Evolutionary conservation across 1,284 basidiomycete species (phyloP), one percentile per base, ranked within the genome.

Genomic region (Irpex rosettiformis): DNA sequence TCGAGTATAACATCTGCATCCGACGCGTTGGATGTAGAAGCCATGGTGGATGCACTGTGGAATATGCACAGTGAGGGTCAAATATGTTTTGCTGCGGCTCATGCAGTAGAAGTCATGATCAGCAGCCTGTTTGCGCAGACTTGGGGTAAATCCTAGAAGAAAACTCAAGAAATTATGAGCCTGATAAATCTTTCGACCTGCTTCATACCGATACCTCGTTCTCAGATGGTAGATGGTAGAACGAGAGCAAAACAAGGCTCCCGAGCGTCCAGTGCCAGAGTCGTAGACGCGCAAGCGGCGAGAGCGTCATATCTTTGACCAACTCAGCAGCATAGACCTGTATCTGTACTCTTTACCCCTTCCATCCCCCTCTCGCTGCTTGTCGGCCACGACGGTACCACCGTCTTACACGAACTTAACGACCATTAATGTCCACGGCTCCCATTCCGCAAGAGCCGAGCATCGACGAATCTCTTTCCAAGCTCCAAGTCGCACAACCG

Each of bases 1-100:
- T 65, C 66, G 62, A 69, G 61, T 69, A 73, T 70, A 61, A 69
- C 61, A 67, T 70, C 65, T 61, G 69, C 61, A 37, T 62, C 56
- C 22, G 52, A 49, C n/a, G 42, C 52, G 37, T 54, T 29, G 53
- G 43, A 27, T 22, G 22, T 11, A 28, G 27, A 51, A 24, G 13
- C 25, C 27, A 25, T 51, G 25, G 48, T 51, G 4, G n/a, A n/a
- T n/a, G 48, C 7, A 27, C 11, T 28, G 48, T 51, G 18, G 11
- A 24, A 16, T 16, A n/a, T n/a, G n/a, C 11, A 45, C 8, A 18
- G 11, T 22, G 22, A 10, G 48, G 10, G 48, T 24, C 43, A 18
- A 10, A 47, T 18, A 18, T 18, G 43, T 37, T 37, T 16, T 37
- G 16, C 33, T 3, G 18, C 48, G 24, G 8, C 16, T 11, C 24